phyloP scores from a whole-genome alignment of 73 alveolate genomes.

The Uronychia binucleata region DNA sequence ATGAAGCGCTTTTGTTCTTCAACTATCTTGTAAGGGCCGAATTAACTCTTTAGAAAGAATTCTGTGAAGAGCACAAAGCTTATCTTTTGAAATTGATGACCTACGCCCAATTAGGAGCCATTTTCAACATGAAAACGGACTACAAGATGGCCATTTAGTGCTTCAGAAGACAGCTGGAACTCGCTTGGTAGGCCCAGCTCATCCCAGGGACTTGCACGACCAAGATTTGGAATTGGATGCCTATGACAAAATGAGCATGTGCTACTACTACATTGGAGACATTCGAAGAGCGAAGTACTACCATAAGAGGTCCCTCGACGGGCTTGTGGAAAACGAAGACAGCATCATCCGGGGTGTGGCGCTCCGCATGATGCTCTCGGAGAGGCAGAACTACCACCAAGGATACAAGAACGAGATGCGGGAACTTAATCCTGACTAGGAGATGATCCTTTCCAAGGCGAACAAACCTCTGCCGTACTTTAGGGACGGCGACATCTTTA shows the following conservation, averaged over 20 bases:
- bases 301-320: neutral
- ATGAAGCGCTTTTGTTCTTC: neutral
- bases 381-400: neutral
- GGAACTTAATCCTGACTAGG: neutral
- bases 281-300: neutral
- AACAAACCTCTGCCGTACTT: neutral
- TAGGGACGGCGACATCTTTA: neutral
- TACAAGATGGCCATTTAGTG: neutral
- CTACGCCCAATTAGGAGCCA: neutral
- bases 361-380: neutral
- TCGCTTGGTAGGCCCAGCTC: neutral
- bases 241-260: neutral
- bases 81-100: neutral
- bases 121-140: neutral
- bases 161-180: neutral
- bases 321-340: neutral
- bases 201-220: neutral
- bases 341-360: neutral
- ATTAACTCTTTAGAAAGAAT: neutral
- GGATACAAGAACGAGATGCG: neutral
- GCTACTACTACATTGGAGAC: neutral
- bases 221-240: neutral
- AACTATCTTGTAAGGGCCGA: neutral
- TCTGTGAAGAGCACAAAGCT: neutral
- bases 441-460: neutral